Evolutionary conservation across 2,329 filamentous ascomycete genomes (phyloP), one percentile per base, ranked within the genome.

Genomic region (Xylaria sp.): DNA sequence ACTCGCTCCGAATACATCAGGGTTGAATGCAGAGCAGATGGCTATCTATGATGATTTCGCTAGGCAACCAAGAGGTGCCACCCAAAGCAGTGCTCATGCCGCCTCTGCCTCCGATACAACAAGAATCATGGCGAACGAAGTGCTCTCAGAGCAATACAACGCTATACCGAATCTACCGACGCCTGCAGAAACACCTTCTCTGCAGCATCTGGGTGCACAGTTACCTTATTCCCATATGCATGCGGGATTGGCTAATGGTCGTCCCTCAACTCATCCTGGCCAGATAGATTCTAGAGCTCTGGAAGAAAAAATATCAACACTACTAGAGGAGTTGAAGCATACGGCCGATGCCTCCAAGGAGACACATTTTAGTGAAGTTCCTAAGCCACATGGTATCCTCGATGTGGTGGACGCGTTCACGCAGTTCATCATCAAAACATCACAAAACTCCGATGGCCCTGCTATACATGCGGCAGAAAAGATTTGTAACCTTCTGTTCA

Each of bases 41-140:
- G 93, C 93, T 12, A 97, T 99, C 32, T 99, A 99, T 77, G 94
- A 98, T 77, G 94, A 98, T 72, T 99, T 99, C 80, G 94, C 93
- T 10, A 88, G 94, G 65, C 94, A 97, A 78, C 91, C 93, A 34
- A 91, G 94, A 65, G 88, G 87, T 77, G 79, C 85, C 77, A 74
- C 86, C 70, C 80, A 90, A 82, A 78, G 85, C 77, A 77, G 89
- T 1, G 83, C 84, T 3, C 89, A 91, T 73, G 84, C 83, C 18
- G 82, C 88, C 12, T 88, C 89, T 1, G 80, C 85, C 1, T 90
- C 89, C 1, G 89, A 91, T 75, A 84, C 88, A 5, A 89, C 87
- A 1, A 83, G 89, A 67, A 87, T 87, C 7, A 82, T 91, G 65
- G 86, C 89, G 23, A 90, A 90, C 68, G 89, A 91, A 68, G 85